These are phyloP conservation scores for Dalbergia cochinchinensis DNA, from an alignment of 306 rosid species.

Conservation along the genomic window DNA sequence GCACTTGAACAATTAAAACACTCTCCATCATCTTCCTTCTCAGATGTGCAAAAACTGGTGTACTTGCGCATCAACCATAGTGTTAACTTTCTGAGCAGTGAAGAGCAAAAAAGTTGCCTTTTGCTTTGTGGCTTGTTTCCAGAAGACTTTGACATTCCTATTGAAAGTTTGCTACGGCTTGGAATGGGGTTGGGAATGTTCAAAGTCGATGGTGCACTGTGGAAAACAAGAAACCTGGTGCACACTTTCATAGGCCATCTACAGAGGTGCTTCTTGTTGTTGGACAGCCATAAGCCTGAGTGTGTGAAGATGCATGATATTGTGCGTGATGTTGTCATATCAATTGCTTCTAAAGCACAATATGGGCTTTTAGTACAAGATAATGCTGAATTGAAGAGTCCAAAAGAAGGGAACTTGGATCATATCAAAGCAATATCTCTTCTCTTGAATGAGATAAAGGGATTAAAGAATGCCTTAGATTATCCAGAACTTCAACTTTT, in stretches of 20 bases:
- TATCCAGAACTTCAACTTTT: slow-evolving; percentile 25
- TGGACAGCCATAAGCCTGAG: slow-evolving; percentile 36
- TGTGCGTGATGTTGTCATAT: slow-evolving; percentile 40
- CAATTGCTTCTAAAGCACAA: slow-evolving; percentile 12
- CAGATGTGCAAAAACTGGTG: slow-evolving; percentile 1
- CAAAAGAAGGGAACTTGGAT: not conserved
- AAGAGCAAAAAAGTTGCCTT: slow-evolving; percentile 38
- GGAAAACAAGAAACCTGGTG: slow-evolving; percentile 44
- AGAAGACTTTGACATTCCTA: slow-evolving; percentile 40
- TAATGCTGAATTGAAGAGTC: not conserved
- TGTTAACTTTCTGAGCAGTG: slow-evolving; percentile 17
- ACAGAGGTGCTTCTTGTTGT: slow-evolving; percentile 37
- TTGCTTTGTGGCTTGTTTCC: slow-evolving; percentile 41
- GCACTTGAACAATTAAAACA: slow-evolving; percentile 38
- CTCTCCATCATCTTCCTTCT: not conserved
- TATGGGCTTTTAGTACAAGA: not conserved
- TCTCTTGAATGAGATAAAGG: not conserved
- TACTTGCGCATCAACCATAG: slow-evolving; percentile 36
- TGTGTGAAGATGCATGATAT: slow-evolving; percentile 53
- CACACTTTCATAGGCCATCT: slow-evolving; percentile 33
- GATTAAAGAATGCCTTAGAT: not conserved
- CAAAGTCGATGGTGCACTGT: not conserved
- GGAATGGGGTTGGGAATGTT: slow-evolving; percentile 44
- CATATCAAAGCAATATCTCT: slow-evolving; percentile 12
- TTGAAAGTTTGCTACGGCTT: slow-evolving; percentile 36